A percentile compares a stretch with the other conserved stretches of the same genome.
Evolutionary conservation across 2,329 filamentous ascomycete species (phyloP).

Genomic region (Exophiala sp.): DNA sequence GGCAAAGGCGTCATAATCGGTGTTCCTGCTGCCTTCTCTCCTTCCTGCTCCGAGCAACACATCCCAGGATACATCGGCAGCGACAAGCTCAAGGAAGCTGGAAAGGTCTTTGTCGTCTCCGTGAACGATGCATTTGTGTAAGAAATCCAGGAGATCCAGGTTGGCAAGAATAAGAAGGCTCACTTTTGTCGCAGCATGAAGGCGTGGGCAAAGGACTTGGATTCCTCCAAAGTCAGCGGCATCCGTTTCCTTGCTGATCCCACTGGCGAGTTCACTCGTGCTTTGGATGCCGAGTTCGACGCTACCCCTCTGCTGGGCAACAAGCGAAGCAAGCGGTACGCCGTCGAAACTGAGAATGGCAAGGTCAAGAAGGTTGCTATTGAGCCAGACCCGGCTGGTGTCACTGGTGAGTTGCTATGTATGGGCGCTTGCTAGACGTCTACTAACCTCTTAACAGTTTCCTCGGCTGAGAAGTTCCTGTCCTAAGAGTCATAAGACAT

Average conservation of each 20-base stretch:
- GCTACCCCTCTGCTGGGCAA: constrained; percentile 75
- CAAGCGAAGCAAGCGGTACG: constrained; percentile 81
- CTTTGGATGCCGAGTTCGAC: constrained; percentile 80
- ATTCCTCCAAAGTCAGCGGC: constrained; percentile 69
- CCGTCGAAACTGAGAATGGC: constrained; percentile 76
- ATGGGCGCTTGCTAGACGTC: neutral
- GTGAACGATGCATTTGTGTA: constrained; percentile 96
- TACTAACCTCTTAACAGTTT: constrained; percentile 16
- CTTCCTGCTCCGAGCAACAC: constrained; percentile 65
- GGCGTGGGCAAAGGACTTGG: constrained; percentile 76
- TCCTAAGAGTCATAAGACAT: neutral
- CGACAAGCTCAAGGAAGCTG: constrained; percentile 68
- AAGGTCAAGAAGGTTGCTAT: constrained; percentile 77
- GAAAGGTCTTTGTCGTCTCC: constrained; percentile 81
- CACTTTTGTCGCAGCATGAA: constrained; percentile 66
- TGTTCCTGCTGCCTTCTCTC: constrained; percentile 75
- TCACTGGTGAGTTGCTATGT: constrained; percentile 57
- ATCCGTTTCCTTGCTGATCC: constrained; percentile 89
- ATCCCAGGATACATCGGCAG: constrained; percentile 81
- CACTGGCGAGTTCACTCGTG: constrained; percentile 72
- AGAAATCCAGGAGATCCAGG: constrained; percentile 35
- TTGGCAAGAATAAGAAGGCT: neutral
- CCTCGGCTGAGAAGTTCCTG: constrained; percentile 27
- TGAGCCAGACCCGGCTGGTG: constrained; percentile 84
- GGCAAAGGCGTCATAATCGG: constrained; percentile 80